These are phyloP conservation scores for Thelephora terrestris DNA, from an alignment of 1,284 basidiomycete species.

Conservation along the genomic window DNA sequence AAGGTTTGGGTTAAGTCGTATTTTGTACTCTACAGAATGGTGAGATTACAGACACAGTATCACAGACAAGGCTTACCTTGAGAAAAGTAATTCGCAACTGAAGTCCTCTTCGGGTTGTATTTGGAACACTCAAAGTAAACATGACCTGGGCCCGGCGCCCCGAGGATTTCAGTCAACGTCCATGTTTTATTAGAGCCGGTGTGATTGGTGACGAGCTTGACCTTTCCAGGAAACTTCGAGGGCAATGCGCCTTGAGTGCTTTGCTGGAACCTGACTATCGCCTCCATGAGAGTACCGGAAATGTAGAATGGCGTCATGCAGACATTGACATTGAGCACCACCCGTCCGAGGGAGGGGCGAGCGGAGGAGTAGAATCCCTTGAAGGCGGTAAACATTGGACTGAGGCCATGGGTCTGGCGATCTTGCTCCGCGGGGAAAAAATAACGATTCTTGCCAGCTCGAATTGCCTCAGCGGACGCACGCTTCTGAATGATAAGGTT, in stretches of 20 bases:
- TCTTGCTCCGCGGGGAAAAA: constrained; percentile 36
- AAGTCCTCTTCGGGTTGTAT: constrained; percentile 32
- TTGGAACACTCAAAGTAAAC: constrained; percentile 45
- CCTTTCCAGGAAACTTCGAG: constrained; percentile 34
- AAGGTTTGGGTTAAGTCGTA: constrained; percentile 36
- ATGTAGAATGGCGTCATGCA: constrained; percentile 65
- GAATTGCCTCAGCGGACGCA: constrained; percentile 40
- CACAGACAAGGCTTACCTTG: constrained; percentile 32
- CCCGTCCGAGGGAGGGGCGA: constrained; percentile 49
- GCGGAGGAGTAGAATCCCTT: constrained; percentile 63
- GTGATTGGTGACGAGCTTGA: constrained; percentile 49
- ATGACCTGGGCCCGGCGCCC: constrained; percentile 14
- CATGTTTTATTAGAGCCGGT: constrained; percentile 43
- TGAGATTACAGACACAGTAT: not conserved
- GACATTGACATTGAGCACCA: constrained; percentile 67
- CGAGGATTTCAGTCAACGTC: constrained; percentile 13
- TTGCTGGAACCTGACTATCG: constrained; percentile 36
- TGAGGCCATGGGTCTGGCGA: constrained; percentile 20
- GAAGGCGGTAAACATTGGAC: constrained; percentile 43
- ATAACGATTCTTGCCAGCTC: constrained; percentile 51
- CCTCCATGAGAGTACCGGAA: constrained; percentile 49
- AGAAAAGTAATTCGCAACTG: constrained; percentile 53
- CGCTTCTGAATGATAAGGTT: constrained; percentile 57
- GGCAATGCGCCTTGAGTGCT: constrained; percentile 38
- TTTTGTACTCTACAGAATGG: constrained; percentile 40